Evolutionary conservation across 768 basidiomycete genomes (phyloP).

Genomic region (Lentinula edodes): DNA sequence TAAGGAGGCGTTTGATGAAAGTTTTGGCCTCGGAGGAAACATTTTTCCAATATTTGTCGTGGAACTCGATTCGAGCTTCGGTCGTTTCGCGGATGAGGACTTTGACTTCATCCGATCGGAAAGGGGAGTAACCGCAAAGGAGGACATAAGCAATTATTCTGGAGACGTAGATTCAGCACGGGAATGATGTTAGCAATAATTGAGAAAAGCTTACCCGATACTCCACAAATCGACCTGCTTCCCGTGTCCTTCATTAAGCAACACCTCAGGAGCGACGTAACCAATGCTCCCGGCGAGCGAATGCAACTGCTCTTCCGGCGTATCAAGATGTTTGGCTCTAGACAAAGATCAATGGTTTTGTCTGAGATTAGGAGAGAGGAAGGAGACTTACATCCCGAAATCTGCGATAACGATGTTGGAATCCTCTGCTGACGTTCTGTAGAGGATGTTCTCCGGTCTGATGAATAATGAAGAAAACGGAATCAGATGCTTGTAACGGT

Average conservation of each 20-base stretch:
- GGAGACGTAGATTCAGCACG: background rate
- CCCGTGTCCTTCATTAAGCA: slow-evolving; percentile 78
- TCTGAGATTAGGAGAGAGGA: background rate
- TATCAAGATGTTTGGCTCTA: slow-evolving; percentile 80
- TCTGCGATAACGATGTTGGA: slow-evolving; percentile 95
- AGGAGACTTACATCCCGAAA: slow-evolving; percentile 80
- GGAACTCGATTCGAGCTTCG: slow-evolving; percentile 81
- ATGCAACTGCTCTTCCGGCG: slow-evolving; percentile 63
- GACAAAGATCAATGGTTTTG: background rate
- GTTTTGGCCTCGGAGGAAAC: slow-evolving; percentile 77
- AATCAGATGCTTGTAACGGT: background rate
- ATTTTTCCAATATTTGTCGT: slow-evolving; percentile 92
- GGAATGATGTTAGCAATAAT: background rate
- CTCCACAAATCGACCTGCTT: slow-evolving; percentile 95
- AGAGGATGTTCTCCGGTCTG: slow-evolving; percentile 95
- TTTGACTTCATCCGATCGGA: slow-evolving; percentile 76
- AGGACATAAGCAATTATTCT: slow-evolving; percentile 95
- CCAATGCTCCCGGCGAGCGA: slow-evolving; percentile 79
- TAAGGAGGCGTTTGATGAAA: slow-evolving; percentile 71
- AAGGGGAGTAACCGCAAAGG: slow-evolving; percentile 93
- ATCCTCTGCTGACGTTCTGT: slow-evolving; percentile 66
- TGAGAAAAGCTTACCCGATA: slow-evolving; percentile 58
- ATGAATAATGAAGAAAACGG: background rate
- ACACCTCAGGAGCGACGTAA: slow-evolving; percentile 88
- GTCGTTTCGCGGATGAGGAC: slow-evolving; percentile 82